Conservation (phyloP, 306 rosid genomes). For the Citrullus colocynthis region DNA sequence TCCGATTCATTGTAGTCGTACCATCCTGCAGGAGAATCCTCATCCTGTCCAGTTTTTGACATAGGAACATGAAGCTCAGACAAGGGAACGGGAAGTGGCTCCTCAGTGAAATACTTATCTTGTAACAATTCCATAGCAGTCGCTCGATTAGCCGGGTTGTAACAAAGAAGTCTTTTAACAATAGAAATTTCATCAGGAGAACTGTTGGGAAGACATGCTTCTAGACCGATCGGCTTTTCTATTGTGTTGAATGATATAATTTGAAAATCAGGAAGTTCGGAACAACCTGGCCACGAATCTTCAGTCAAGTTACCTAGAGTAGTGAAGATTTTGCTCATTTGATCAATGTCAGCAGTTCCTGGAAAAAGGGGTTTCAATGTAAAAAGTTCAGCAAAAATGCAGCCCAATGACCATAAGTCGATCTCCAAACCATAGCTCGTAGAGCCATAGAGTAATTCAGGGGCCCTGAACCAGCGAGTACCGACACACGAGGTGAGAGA, state of each 20-base stretch:
- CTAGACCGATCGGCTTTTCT: constrained; percentile 51
- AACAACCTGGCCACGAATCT: constrained; percentile 61
- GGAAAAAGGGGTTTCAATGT: constrained; percentile 67
- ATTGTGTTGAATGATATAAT: constrained; percentile 42
- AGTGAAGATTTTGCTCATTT: constrained; percentile 50
- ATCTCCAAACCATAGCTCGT: constrained; percentile 61
- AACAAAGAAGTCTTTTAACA: constrained; percentile 45
- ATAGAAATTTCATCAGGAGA: constrained; percentile 36
- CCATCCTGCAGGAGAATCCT: constrained; percentile 36
- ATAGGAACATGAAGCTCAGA: constrained; percentile 47
- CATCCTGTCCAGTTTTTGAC: constrained; percentile 24
- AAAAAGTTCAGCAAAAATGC: constrained; percentile 59
- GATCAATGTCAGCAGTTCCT: constrained; percentile 77
- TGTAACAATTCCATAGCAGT: constrained; percentile 55
- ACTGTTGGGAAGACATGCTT: constrained; percentile 36
- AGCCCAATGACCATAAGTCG: constrained; percentile 91
- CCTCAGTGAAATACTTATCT: constrained; percentile 54
- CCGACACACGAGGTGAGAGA: constrained; percentile 78
- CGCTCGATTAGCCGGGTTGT: constrained; percentile 62
- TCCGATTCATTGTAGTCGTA: constrained; percentile 36
- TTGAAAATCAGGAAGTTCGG: constrained; percentile 57
- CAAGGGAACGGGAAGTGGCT: constrained; percentile 56
- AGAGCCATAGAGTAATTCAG: constrained; percentile 76
- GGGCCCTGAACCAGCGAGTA: constrained; percentile 76
- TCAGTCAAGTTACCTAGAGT: constrained; percentile 67